Evolutionary conservation across 73 alveolate genomes (phyloP).

Genomic region (Stentor coeruleus): DNA sequence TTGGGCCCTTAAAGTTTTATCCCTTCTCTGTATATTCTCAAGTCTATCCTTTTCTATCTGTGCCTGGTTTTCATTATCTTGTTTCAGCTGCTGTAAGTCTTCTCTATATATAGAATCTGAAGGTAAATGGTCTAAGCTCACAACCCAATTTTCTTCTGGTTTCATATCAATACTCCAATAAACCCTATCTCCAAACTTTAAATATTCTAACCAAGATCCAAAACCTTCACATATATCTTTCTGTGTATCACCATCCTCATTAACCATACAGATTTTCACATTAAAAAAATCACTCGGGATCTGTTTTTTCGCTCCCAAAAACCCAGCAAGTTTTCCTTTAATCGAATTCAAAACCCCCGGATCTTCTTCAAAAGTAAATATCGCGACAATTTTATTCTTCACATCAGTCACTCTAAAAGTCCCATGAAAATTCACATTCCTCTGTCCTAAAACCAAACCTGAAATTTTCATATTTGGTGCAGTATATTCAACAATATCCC

Average conservation of each 20-base stretch:
- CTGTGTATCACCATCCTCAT: not conserved
- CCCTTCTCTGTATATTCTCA: slow-evolving; percentile 82
- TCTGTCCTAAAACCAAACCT: slow-evolving; percentile 66
- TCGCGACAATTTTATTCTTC: slow-evolving; percentile 44
- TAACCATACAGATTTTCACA: not conserved
- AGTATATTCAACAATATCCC: slow-evolving; percentile 58
- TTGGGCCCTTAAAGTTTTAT: slow-evolving; percentile 55
- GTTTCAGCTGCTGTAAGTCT: slow-evolving; percentile 69
- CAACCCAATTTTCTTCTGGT: not conserved
- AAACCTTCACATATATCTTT: slow-evolving; percentile 29
- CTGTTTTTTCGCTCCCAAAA: not conserved
- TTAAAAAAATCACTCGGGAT: not conserved
- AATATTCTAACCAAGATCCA: slow-evolving; percentile 51
- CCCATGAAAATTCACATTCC: slow-evolving; percentile 60
- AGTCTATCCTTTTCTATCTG: slow-evolving; percentile 65
- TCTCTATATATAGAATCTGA: slow-evolving; percentile 91
- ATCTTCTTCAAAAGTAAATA: slow-evolving; percentile 28
- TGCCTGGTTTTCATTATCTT: slow-evolving; percentile 41
- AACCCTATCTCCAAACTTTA: slow-evolving; percentile 45
- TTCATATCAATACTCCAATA: slow-evolving; percentile 52
- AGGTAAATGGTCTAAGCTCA: slow-evolving; percentile 37
- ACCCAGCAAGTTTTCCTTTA: not conserved
- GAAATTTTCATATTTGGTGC: slow-evolving; percentile 65
- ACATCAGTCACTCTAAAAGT: slow-evolving; percentile 37
- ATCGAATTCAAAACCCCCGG: not conserved